Evolutionary conservation across 305 asterid species (phyloP).

Genomic region (Lippia alba): DNA sequence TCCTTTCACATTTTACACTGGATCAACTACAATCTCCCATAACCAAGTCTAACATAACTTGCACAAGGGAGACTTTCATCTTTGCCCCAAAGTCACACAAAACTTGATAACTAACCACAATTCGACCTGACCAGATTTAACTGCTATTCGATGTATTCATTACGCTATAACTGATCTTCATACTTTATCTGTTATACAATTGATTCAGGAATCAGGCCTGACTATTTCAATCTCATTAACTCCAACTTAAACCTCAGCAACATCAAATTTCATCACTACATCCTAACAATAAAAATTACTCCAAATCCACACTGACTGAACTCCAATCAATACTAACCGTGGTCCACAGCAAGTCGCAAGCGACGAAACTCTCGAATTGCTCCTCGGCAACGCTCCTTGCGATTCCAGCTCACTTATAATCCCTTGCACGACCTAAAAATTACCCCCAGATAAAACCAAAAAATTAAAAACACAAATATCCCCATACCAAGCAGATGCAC

Average conservation of each 20-base stretch:
- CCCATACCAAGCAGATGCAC: slow-evolving; percentile 7
- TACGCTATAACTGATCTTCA: slow-evolving; percentile 16
- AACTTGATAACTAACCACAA: slow-evolving; percentile 9
- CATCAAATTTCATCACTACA: slow-evolving; percentile 15
- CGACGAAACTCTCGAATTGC: slow-evolving; percentile 98
- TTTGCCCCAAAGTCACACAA: too few species aligned
- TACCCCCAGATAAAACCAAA: slow-evolving; percentile 26
- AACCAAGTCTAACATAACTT: slow-evolving; percentile 27
- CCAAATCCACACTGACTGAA: slow-evolving; percentile 26
- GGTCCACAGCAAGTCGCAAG: slow-evolving; percentile 99
- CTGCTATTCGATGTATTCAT: slow-evolving; percentile 20
- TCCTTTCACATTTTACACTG: slow-evolving; percentile 11
- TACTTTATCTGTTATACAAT: slow-evolving; percentile 9
- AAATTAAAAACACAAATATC: slow-evolving; percentile 24
- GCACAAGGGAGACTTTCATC: slow-evolving; percentile 17
- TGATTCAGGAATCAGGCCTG: slow-evolving; percentile 25
- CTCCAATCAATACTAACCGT: slow-evolving; percentile 56
- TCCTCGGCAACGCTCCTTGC: slow-evolving; percentile 98
- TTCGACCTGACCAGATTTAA: slow-evolving; percentile 27
- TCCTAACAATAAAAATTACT: slow-evolving; percentile 8
- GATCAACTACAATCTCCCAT: slow-evolving; percentile 23
- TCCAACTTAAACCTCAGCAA: slow-evolving; percentile 21
- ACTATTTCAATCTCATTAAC: slow-evolving; percentile 8
- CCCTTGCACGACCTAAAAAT: slow-evolving; percentile 88
- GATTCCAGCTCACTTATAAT: slow-evolving; percentile 97